Percentiles rank a stretch among this genome's conserved stretches.
These are phyloP conservation scores for Lachnellula willkommii DNA, from an alignment of 2,329 filamentous ascomycete genomes.

Conservation along the genomic window DNA sequence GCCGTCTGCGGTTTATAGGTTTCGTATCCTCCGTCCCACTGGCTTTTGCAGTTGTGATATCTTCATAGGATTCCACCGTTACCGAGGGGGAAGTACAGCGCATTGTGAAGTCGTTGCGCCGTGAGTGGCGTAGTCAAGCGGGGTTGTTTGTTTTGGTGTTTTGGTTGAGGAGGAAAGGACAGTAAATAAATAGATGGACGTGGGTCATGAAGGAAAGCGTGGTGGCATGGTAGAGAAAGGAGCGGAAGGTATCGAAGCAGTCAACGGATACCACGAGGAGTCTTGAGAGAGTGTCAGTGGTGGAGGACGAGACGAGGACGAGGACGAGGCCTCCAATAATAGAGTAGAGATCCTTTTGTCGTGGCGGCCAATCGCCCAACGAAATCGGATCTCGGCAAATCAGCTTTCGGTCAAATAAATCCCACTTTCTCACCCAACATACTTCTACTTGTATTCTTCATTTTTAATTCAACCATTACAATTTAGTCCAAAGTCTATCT, in stretches of 20 bases:
- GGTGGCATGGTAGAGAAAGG: neutral
- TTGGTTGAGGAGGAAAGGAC: too few relatives aligned
- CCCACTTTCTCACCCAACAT: too few relatives aligned
- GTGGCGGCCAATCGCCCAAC: neutral
- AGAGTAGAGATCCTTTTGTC: neutral
- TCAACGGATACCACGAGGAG: neutral
- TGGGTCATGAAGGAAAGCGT: neutral
- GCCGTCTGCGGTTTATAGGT: conserved; percentile 37
- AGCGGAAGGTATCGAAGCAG: neutral
- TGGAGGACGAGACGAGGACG: neutral
- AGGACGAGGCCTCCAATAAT: neutral
- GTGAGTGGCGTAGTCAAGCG: neutral
- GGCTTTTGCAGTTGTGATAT: conserved; percentile 16
- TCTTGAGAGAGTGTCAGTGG: neutral
- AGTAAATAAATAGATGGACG: too few relatives aligned
- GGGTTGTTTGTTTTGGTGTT: neutral
- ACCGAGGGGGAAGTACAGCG: conserved; percentile 29
- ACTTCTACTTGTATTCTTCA: too few relatives aligned
- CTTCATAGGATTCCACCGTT: conserved; percentile 30
- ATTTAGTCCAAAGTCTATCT: too few relatives aligned
- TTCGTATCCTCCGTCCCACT: conserved; percentile 19
- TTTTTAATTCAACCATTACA: too few relatives aligned
- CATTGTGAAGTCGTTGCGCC: conserved; percentile 21
- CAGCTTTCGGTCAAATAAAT: neutral
- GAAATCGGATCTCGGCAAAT: neutral